phyloP scores from a whole-genome alignment of 192 early-diverging fungal species.

The Gamsiella multidivaricata region DNA sequence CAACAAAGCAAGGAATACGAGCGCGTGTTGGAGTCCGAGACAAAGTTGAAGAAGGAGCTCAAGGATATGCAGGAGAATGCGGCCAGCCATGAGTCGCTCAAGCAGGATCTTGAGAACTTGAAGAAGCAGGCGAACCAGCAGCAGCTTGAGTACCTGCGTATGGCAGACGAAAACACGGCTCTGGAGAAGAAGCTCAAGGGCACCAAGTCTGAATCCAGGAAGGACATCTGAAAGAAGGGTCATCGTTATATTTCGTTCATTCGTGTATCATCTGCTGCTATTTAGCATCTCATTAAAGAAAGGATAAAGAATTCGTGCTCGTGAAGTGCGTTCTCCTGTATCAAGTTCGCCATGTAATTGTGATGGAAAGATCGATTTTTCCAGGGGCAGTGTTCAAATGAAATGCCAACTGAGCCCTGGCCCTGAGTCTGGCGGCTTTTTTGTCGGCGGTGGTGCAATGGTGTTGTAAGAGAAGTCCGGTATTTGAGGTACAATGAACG shows the following conservation, averaged over 20 bases:
- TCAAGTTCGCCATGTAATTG: too few species aligned
- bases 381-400: too few species aligned
- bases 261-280: too few species aligned
- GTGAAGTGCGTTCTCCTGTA: too few species aligned
- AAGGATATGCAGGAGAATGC: slow-evolving; percentile 38
- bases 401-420: too few species aligned
- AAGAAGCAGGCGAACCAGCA: slow-evolving; percentile 60
- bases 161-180: slow-evolving; percentile 54
- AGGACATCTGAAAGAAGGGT: slow-evolving; percentile 27
- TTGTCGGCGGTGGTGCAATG: too few species aligned
- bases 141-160: slow-evolving; percentile 52
- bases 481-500: too few species aligned
- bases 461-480: too few species aligned
- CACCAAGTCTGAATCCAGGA: slow-evolving; percentile 34
- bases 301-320: too few species aligned
- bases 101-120: slow-evolving; percentile 54
- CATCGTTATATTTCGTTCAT: background rate
- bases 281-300: too few species aligned
- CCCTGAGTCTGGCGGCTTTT: too few species aligned
- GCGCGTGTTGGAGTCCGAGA: slow-evolving; percentile 46
- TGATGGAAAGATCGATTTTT: too few species aligned
- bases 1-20: slow-evolving; percentile 55
- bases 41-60: slow-evolving; percentile 45
- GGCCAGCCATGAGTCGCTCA: slow-evolving; percentile 23
- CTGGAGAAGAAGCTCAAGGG: slow-evolving; percentile 45